phyloP scores from a whole-genome alignment of 805 yeast genomes.

The Kregervanrija pseudodelftensis region DNA sequence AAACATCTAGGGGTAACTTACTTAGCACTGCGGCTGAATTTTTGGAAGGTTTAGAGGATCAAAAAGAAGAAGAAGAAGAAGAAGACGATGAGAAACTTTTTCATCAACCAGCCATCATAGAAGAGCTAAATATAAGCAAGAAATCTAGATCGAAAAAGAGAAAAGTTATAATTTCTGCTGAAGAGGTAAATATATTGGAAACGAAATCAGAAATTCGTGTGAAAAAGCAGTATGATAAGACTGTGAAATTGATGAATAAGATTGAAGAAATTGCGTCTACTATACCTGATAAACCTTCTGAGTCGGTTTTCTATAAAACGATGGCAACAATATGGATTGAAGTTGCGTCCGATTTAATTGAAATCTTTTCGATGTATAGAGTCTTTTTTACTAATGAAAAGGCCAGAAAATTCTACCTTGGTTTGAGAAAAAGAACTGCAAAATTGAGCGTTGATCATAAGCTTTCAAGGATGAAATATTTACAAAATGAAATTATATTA shows the following conservation, averaged over 20 bases:
- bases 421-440: constrained; percentile 53
- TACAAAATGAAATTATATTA: constrained; percentile 49
- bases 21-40: constrained; percentile 12
- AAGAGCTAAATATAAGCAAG: constrained; percentile 17
- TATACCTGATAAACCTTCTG: constrained; percentile 1
- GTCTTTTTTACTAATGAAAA: constrained; percentile 75
- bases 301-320: constrained; percentile 28
- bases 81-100: constrained; percentile 18
- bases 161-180: constrained; percentile 17
- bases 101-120: constrained; percentile 24
- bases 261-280: constrained; percentile 30
- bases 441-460: constrained; percentile 66
- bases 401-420: constrained; percentile 62
- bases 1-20: constrained; percentile 21
- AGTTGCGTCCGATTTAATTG: constrained; percentile 73
- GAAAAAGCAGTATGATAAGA: constrained; percentile 38
- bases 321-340: constrained; percentile 77
- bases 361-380: constrained; percentile 69
- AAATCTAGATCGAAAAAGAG: constrained; percentile 16
- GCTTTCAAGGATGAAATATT: constrained; percentile 56
- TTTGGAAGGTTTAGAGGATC: constrained; percentile 10
- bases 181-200: constrained; percentile 24
- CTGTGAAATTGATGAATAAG: constrained; percentile 43
- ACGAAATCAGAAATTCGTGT: constrained; percentile 30
- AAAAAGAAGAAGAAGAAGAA: constrained; percentile 13